Evolutionary conservation across 176 grass and related monocot species (phyloP), one percentile per base, ranked within the genome.

Genomic region (Saccharum officinarum): DNA sequence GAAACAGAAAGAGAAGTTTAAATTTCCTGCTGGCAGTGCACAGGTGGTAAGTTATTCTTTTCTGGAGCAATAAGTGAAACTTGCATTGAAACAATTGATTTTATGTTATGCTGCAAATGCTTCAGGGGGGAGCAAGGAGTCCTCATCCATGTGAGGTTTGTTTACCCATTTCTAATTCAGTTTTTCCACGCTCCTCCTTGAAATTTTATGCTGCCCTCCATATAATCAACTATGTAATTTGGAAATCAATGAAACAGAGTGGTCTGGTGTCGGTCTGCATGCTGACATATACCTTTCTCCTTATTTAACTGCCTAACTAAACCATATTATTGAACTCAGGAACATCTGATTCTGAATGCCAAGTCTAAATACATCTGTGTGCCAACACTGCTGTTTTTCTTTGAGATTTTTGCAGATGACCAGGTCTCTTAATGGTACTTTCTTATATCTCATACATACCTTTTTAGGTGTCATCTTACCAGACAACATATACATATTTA

Each of bases 251-350:
- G 15, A 69, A 41, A 75, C 13, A 57, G 6, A 28, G 34, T 47
- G 37, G 10, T 33, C 10, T 31, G 26, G 40, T 52, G 62, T 13
- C 37, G 18, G 20, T 61, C 16, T 55, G 16, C 73, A 57, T 37
- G 22, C 20, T 67, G 45, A 17, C 1, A 39, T 30, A 34, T 16
- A 14, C 40, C n/a, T 57, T 52, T 45, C 6, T 77, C 30, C 64
- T 84, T 76, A 57, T 57, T n/a, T 80, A 34, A 73, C 15, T 66
- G 13, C 20, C 72, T 46, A 65, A 47, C 10, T 76, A 74, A 84
- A 42, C 26, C 28, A 47, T 64, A 64, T 44, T 71, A n/a, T 70
- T n/a, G 37, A 70, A 39, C 20, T 70, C 8, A 39, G 34, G 34
- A 42, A 71, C 38, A 71, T 71, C 38, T 41, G 28, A 28, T 28